Evolutionary conservation across 371 early-diverging fungal genomes (phyloP), one percentile per base, ranked within the genome.

Genomic region (Mucor saturninus): DNA sequence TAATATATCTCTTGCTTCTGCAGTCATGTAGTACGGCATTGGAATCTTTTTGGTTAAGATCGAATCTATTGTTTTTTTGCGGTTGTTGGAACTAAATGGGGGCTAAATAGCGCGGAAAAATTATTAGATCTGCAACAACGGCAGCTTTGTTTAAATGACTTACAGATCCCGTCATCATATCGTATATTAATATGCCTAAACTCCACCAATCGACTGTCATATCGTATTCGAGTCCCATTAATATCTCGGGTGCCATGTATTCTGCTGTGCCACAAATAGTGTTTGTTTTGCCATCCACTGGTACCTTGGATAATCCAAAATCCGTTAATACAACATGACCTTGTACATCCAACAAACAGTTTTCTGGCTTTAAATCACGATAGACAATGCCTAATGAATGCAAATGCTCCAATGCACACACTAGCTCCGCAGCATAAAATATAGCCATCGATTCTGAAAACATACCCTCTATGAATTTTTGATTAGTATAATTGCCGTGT

Each of bases 191-290:
- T 37, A 96, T 91, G 5, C 96, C 98, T 15, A 96, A 77, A 21
- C 92, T 88, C 98, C 98, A 98, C 92, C 95, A 95, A 76, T 98
- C 98, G 2, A 93, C 95, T 4, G 86, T 77, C 42, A 89, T 86
- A 46, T 92, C 93, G 71, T 97, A 96, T 43, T 90, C 90, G n/a
- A 88, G 68, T 35, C 90, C 93, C 38, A 85, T 75, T 51, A 97
- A 83, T 6, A 96, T 84, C 69, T 95, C 96, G 26, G 93, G 93
- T 4, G 93, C 93, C 64, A 97, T 87, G 65, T 93, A 93, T 68
- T 95, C 94, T 9, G 92, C 91, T 15, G 96, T 95, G 4, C 96
- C 96, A 77, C 96, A 95, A 54, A 95, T 91, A 2, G 96, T 96
- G 76, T 78, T 86, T 57, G 80, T 72, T 15, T 73, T 74, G 4